A percentile compares a stretch with the other conserved stretches of the same genome.
These are phyloP conservation scores for Rhizopus stolonifer DNA, from an alignment of 371 early-diverging fungal genomes.

Conservation along the genomic window DNA sequence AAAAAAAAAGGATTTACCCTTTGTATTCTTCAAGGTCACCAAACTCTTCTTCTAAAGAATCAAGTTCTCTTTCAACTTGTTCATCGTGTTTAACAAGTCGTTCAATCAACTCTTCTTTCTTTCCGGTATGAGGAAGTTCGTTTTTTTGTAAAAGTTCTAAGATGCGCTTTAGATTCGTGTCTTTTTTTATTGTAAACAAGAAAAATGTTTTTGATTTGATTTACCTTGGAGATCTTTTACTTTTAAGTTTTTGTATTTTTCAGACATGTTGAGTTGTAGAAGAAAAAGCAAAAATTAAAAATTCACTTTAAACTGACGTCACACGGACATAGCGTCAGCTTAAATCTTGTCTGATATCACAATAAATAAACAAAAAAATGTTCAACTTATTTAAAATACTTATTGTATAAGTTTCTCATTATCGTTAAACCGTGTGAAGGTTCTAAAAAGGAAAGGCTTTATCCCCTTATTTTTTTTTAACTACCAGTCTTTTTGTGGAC, in stretches of 20 bases:
- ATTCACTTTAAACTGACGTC: not conserved
- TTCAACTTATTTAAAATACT: too few species aligned
- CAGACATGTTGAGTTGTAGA: constrained; percentile 17
- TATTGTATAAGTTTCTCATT: too few species aligned
- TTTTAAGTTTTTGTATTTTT: constrained; percentile 57
- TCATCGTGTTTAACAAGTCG: constrained; percentile 61
- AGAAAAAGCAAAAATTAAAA: constrained; percentile 2
- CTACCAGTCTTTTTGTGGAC: too few species aligned
- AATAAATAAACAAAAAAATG: too few species aligned
- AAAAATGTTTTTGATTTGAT: too few species aligned
- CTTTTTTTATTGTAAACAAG: too few species aligned
- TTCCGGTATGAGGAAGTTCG: constrained; percentile 58
- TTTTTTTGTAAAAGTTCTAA: constrained; percentile 59
- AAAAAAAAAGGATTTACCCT: not conserved
- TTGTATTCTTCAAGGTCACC: constrained; percentile 42
- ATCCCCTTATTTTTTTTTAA: too few species aligned
- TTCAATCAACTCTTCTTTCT: constrained; percentile 68
- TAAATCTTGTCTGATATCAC: not conserved
- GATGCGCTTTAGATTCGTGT: not conserved
- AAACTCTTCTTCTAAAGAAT: constrained; percentile 47
- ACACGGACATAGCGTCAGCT: not conserved
- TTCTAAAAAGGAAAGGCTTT: too few species aligned
- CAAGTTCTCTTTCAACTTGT: constrained; percentile 45
- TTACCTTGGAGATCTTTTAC: constrained; percentile 64
- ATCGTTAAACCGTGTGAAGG: too few species aligned